Evolutionary conservation across 305 asterid genomes (phyloP).

Genomic region (Solanum chacoense): DNA sequence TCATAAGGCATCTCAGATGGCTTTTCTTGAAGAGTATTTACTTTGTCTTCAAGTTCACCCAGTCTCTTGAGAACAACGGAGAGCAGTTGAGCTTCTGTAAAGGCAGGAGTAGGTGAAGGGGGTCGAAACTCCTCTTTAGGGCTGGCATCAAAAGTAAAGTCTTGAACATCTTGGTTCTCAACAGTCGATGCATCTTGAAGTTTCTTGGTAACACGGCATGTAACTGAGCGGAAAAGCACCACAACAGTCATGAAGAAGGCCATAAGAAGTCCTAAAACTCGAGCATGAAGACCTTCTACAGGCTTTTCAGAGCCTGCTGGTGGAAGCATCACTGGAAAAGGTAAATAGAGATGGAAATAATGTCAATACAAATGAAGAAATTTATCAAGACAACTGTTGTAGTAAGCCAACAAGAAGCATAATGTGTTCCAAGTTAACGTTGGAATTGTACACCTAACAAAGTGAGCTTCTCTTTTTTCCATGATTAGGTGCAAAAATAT

Average conservation of each 20-base stretch:
- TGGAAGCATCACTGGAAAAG: constrained; percentile 31
- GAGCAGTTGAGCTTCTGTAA: constrained; percentile 68
- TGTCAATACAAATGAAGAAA: background rate
- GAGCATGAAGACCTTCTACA: constrained; percentile 47
- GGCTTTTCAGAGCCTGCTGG: constrained; percentile 39
- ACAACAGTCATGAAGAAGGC: constrained; percentile 62
- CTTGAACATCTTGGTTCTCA: constrained; percentile 29
- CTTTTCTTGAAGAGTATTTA: constrained; percentile 61
- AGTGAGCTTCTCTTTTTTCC: background rate
- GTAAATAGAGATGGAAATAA: background rate
- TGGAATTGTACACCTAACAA: background rate
- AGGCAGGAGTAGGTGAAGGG: constrained; percentile 72
- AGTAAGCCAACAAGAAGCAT: background rate
- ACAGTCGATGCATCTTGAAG: constrained; percentile 35
- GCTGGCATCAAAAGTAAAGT: constrained; percentile 35
- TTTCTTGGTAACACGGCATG: constrained; percentile 37
- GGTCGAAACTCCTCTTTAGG: constrained; percentile 68
- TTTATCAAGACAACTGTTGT: background rate
- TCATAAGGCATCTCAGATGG: constrained; percentile 97
- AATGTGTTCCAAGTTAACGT: background rate
- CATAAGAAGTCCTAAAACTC: constrained; percentile 49
- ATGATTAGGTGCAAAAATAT: background rate
- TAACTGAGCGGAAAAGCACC: constrained; percentile 45
- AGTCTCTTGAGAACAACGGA: constrained; percentile 69
- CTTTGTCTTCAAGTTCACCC: constrained; percentile 86